phyloP scores from a whole-genome alignment of 257 asterid species.

The Petrea volubilis region DNA sequence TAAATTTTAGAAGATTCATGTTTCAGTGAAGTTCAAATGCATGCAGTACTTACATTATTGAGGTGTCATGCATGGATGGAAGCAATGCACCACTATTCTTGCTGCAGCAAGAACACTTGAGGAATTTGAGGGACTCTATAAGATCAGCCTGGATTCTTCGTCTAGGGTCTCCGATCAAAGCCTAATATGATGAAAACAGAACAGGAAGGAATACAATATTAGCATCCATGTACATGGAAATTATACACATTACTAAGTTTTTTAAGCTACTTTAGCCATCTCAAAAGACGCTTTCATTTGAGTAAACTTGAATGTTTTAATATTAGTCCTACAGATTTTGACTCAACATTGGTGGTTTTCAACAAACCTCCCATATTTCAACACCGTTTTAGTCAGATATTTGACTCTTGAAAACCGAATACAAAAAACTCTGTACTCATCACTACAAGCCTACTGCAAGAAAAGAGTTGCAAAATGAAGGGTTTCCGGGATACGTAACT shows the following conservation, averaged over 20 bases:
- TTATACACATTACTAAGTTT: background rate
- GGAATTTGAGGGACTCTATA: conserved; percentile 62
- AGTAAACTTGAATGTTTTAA: background rate
- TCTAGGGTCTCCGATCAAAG: conserved; percentile 94
- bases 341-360: background rate
- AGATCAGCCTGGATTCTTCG: conserved; percentile 91
- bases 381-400: background rate
- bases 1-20: background rate
- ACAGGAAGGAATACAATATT: conserved; percentile 11
- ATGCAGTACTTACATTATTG: conserved; percentile 63
- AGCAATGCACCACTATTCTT: conserved; percentile 39
- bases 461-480: background rate
- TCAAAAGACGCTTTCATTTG: background rate
- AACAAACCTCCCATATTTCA: conserved; percentile 12
- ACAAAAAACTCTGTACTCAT: conserved; percentile 3
- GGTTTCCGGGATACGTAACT: conserved; percentile 47
- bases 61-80: conserved; percentile 81
- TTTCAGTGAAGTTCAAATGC: background rate
- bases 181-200: conserved; percentile 45
- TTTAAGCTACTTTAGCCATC: conserved; percentile 20
- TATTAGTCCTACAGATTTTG: background rate
- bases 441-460: background rate
- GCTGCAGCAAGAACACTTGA: conserved; percentile 83
- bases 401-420: background rate
- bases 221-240: background rate